phyloP scores from a whole-genome alignment of 768 basidiomycete genomes.

The Mycena venus region DNA sequence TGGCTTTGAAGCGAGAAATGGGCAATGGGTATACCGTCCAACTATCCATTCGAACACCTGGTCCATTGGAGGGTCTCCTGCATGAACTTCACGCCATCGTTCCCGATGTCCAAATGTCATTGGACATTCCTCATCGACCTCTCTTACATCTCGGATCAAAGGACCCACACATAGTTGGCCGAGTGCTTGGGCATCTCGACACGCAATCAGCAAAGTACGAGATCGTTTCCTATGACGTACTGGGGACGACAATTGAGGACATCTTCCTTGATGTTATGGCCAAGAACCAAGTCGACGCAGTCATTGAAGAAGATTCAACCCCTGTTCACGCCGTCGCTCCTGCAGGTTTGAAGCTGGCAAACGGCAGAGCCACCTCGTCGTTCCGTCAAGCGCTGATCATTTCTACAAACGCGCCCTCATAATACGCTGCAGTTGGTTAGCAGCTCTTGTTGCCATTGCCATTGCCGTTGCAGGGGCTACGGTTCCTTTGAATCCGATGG shows the following conservation, averaged over 20 bases:
- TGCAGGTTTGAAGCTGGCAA: conserved; percentile 54
- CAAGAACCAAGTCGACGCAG: conserved; percentile 6
- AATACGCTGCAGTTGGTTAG: too few species aligned
- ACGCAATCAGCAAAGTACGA: conserved; percentile 48
- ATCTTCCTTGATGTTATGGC: conserved; percentile 46
- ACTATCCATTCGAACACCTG: background rate
- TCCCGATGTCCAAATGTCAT: conserved; percentile 57
- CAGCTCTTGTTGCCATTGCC: conserved; percentile 64
- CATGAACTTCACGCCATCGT: conserved; percentile 56
- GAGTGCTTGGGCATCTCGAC: conserved; percentile 68
- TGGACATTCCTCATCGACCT: conserved; percentile 55
- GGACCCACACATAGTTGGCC: conserved; percentile 65
- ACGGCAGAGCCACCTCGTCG: conserved; percentile 66
- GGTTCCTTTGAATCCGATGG: conserved; percentile 75
- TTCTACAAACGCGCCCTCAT: too few species aligned
- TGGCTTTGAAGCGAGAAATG: conserved; percentile 74
- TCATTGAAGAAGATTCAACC: too few species aligned
- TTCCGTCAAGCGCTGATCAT: too few species aligned
- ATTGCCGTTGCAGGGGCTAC: conserved; percentile 72
- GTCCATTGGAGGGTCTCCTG: conserved; percentile 47
- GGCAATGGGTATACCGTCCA: conserved; percentile 78
- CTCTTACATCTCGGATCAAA: conserved; percentile 72
- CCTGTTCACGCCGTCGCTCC: background rate
- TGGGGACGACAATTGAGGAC: conserved; percentile 83
- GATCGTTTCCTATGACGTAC: conserved; percentile 71